Evolutionary conservation across 148 eudicot species (phyloP).

Genomic region (Rhododendron griersonianum): DNA sequence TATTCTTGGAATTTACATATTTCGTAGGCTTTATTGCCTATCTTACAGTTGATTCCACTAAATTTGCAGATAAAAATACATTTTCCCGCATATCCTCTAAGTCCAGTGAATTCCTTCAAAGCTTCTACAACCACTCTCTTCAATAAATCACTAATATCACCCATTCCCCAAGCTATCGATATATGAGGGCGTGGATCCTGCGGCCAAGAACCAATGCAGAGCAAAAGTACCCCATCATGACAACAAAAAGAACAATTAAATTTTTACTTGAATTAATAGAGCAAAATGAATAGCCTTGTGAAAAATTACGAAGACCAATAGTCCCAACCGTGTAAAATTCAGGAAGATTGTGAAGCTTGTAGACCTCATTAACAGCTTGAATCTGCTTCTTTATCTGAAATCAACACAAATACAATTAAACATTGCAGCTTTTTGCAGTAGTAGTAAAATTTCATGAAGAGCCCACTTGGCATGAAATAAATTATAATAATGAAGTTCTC

Average conservation of each 20-base stretch:
- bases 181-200: constrained; percentile 90
- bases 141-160: constrained; percentile 46
- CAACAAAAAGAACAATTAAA: background rate
- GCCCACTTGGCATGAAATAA: background rate
- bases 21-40: constrained; percentile 59
- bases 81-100: constrained; percentile 26
- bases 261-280: background rate
- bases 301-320: background rate
- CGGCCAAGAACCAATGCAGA: background rate
- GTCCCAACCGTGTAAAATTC: constrained; percentile 72
- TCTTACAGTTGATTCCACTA: constrained; percentile 64
- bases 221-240: background rate
- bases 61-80: constrained; percentile 59
- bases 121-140: constrained; percentile 50
- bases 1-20: constrained; percentile 56
- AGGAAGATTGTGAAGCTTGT: constrained; percentile 87
- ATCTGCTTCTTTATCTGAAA: constrained; percentile 73
- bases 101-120: constrained; percentile 32
- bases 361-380: constrained; percentile 72
- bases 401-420: background rate
- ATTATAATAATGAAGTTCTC: background rate
- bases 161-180: constrained; percentile 72
- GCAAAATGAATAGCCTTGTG: background rate
- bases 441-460: background rate
- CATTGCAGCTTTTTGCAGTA: background rate